Evolutionary conservation across 2,329 filamentous ascomycete species (phyloP).

Genomic region (Lecanicillium sp.): DNA sequence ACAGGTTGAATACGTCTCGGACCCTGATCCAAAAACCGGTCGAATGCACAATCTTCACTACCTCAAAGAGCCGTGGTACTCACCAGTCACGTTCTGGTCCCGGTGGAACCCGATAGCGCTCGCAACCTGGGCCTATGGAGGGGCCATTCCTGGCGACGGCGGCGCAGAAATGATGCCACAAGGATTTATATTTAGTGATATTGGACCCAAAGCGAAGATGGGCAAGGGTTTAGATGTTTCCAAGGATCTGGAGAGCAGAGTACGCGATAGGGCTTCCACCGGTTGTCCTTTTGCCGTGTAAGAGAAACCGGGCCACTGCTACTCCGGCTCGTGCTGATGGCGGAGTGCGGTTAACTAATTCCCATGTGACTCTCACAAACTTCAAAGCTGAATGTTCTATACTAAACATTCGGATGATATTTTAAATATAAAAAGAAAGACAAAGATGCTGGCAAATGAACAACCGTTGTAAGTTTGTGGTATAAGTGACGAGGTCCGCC

Average conservation of each 20-base stretch:
- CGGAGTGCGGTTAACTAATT: no score
- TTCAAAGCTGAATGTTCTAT: no score
- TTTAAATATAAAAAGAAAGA: no score
- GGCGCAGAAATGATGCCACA: conserved; percentile 31
- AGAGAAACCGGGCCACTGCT: no score
- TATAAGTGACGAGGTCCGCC: no score
- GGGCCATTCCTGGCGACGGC: conserved; percentile 36
- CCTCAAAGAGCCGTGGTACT: conserved; percentile 59
- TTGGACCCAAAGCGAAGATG: conserved; percentile 52
- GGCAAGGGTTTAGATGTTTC: conserved; percentile 33
- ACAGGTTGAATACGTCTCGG: conserved; percentile 29
- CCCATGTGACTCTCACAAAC: no score
- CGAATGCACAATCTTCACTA: conserved; percentile 43
- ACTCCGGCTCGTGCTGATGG: no score
- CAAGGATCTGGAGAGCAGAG: conserved; percentile 30
- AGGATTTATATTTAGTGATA: conserved; percentile 48
- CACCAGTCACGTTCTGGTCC: conserved; percentile 49
- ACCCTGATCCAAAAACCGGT: conserved; percentile 45
- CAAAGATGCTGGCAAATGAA: no score
- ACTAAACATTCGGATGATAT: no score
- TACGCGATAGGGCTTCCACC: conserved; percentile 19
- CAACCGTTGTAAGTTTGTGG: no score
- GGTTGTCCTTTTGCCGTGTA: conserved; percentile 36
- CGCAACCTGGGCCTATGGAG: conserved; percentile 35
- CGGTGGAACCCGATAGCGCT: conserved; percentile 53